Evolutionary conservation across 768 basidiomycete species (phyloP).

Genomic region (Lentinula detonsa): DNA sequence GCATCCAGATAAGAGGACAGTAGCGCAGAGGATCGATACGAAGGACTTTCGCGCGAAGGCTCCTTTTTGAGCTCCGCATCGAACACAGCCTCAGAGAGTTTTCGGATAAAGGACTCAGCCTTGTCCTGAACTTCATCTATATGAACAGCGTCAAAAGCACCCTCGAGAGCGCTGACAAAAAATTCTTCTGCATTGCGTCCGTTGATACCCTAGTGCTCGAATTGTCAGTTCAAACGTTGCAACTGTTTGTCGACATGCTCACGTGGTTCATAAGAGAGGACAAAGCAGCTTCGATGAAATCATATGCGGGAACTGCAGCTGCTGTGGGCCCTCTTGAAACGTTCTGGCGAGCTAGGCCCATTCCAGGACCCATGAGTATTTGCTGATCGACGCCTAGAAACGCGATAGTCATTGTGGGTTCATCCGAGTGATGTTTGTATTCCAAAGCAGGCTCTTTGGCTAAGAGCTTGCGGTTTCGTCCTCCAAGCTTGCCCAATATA

Average conservation of each 20-base stretch:
- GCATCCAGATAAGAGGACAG: conserved; percentile 76
- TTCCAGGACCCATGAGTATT: conserved; percentile 63
- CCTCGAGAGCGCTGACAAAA: conserved; percentile 66
- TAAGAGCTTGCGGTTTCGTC: conserved; percentile 83
- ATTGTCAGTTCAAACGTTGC: conserved; percentile 3
- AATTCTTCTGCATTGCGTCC: conserved; percentile 71
- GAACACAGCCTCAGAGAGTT: conserved; percentile 68
- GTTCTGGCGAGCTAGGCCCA: conserved; percentile 57
- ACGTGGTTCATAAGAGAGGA: conserved; percentile 78
- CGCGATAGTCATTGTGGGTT: conserved; percentile 65
- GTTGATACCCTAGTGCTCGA: conserved; percentile 49
- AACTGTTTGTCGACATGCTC: conserved; percentile 7
- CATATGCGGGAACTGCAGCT: conserved; percentile 57
- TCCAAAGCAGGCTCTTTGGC: conserved; percentile 73
- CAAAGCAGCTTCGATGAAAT: conserved; percentile 64
- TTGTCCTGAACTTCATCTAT: conserved; percentile 61
- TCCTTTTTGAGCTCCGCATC: conserved; percentile 63
- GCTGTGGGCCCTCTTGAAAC: conserved; percentile 44
- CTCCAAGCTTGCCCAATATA: conserved; percentile 94
- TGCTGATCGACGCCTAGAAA: conserved; percentile 63
- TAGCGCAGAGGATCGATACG: conserved; percentile 47
- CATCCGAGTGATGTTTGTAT: conserved; percentile 64
- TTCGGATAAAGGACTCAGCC: conserved; percentile 65
- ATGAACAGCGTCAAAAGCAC: conserved; percentile 72
- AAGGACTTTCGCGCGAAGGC: conserved; percentile 48